phyloP scores from a whole-genome alignment of 495 filamentous ascomycete species.

The Hypoxylon lienhwacheense region DNA sequence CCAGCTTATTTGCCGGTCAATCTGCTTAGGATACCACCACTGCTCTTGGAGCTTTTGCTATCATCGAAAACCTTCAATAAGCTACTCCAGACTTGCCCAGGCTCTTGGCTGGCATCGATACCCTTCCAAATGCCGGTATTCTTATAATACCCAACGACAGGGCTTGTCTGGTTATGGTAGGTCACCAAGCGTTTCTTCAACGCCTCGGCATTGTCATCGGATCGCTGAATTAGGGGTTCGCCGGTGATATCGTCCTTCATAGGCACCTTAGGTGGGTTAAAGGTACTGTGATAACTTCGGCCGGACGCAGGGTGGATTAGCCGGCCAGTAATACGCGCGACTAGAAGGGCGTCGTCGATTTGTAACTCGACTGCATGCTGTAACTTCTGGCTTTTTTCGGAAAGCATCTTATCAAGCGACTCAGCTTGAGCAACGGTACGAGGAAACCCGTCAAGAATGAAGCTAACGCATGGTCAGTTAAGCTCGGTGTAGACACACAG shows the following conservation, averaged over 20 bases:
- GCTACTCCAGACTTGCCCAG: constrained; percentile 92
- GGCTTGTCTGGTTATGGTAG: constrained; percentile 91
- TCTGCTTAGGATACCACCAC: constrained; percentile 50
- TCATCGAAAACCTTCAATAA: constrained; percentile 82
- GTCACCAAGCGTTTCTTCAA: constrained; percentile 92
- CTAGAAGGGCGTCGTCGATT: constrained; percentile 91
- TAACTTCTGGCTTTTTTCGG: constrained; percentile 69
- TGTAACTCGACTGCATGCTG: constrained; percentile 95
- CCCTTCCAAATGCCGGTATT: constrained; percentile 95
- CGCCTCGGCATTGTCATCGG: constrained; percentile 96
- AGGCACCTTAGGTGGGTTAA: constrained; percentile 92
- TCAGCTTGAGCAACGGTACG: constrained; percentile 94
- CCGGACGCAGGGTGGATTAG: constrained; percentile 94
- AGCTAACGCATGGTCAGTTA: constrained; percentile 56
- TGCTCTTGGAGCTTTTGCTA: constrained; percentile 47
- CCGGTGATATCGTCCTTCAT: constrained; percentile 98
- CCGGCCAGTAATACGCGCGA: constrained; percentile 94
- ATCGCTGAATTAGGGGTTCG: constrained; percentile 93
- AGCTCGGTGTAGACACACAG: not conserved
- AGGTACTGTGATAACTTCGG: constrained; percentile 94
- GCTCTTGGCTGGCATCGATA: constrained; percentile 95
- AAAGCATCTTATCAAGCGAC: constrained; percentile 90
- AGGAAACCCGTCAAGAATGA: constrained; percentile 98
- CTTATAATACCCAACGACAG: constrained; percentile 94
- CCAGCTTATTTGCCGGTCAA: constrained; percentile 43